phyloP scores from a whole-genome alignment of 371 early-diverging fungal genomes.

The Mucor racemosus region DNA sequence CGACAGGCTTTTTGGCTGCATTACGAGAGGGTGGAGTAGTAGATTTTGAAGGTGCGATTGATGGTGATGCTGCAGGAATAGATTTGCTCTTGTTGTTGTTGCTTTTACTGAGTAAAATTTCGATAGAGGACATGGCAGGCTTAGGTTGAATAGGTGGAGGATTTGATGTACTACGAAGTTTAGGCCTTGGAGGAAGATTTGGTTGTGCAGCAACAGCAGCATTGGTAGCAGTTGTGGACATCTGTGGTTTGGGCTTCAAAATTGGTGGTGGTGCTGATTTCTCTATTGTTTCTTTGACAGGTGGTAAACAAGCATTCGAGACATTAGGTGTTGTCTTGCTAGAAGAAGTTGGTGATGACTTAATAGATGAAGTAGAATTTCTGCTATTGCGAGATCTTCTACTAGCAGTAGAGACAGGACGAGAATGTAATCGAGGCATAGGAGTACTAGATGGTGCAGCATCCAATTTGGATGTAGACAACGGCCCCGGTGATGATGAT shows the following conservation, averaged over 20 bases:
- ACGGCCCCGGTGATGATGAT: neutral
- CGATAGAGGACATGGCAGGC: constrained; percentile 17
- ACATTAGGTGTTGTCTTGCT: neutral
- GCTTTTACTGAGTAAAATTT: constrained; percentile 11
- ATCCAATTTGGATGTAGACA: neutral
- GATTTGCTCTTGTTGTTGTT: constrained; percentile 2
- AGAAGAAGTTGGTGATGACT: neutral
- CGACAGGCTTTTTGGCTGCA: neutral
- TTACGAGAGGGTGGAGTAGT: constrained; percentile 2
- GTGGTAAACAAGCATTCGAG: neutral
- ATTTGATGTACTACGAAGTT: constrained; percentile 35
- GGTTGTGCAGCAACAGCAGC: constrained; percentile 14
- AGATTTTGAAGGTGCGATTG: constrained; percentile 1
- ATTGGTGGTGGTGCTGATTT: constrained; percentile 26
- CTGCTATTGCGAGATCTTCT: constrained; percentile 25
- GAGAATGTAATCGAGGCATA: constrained; percentile 46
- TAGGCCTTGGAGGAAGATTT: constrained; percentile 29
- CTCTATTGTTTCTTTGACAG: constrained; percentile 1
- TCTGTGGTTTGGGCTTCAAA: constrained; percentile 37
- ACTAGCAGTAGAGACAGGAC: constrained; percentile 35
- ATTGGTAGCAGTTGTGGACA: neutral
- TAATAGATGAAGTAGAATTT: neutral
- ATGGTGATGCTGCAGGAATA: neutral
- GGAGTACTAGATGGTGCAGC: constrained; percentile 32
- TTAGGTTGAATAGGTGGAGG: constrained; percentile 33